Evolutionary conservation across 2,329 filamentous ascomycete genomes (phyloP), one percentile per base, ranked within the genome.

Genomic region (Pseudocercospora cruenta): DNA sequence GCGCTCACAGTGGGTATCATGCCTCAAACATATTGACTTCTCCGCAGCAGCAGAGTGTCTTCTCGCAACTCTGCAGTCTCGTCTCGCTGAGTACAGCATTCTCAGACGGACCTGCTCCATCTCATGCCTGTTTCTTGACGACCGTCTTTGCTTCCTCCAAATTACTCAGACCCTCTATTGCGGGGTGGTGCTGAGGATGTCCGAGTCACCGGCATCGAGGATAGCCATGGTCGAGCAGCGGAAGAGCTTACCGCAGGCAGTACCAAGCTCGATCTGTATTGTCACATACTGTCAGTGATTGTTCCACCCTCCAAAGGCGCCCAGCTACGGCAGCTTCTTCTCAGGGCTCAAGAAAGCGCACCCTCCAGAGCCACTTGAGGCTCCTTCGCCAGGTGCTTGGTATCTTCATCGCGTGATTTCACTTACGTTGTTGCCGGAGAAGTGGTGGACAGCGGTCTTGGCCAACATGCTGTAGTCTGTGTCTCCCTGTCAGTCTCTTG

Each of bases 171-270:
- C 54, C 54, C 60, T 70, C 71, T 82, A 83, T 69, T 78, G 76
- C 62, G 80, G 75, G 76, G 89, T 88, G 83, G 92, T 89, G 84
- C 86, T 90, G 77, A 99, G 88, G 83, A 99, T 99, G 84, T 99
- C 95, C 76, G 93, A 97, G 89, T 98, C 82, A 82, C 94, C 95
- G 81, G 94, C 93, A 84, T 99, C 95, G 75, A 98, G 86, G 80
- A 98, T 91, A 77, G 94, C 90, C 91, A 99, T 96, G 84, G 94
- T 97, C 75, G 92, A 94, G 90, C 92, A 96, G 77, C 93, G 89
- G 91, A 96, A 99, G 81, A 99, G 91, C 88, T 98, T 98, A 87
- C 95, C 95, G 86, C 94, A 97, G 76, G 93, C 94, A 80, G 94
- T 98, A 80, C 95, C 95, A 75, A 99, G 88, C 87, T 98, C 95